phyloP scores from a whole-genome alignment of 2,329 filamentous ascomycete species.

The Colletotrichum coccodes region DNA sequence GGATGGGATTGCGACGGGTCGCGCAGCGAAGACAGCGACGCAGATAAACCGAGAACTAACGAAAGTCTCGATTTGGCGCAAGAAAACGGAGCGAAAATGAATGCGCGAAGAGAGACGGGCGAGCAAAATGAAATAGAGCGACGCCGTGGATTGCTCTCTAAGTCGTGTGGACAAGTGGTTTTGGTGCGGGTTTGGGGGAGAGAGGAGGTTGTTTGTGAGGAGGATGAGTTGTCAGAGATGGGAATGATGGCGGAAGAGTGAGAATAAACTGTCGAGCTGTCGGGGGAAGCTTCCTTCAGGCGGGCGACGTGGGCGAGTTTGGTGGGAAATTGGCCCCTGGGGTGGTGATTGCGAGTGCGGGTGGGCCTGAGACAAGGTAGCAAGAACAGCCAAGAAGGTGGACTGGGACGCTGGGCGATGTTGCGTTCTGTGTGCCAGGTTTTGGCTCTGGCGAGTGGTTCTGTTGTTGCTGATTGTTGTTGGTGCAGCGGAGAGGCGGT shows the following conservation, averaged over 20 bases:
- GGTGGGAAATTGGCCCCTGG: conserved; percentile 33
- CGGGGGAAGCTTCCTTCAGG: conserved; percentile 22
- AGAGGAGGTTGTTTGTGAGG: conserved; percentile 33
- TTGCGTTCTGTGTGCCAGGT: not conserved
- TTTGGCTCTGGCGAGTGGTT: not conserved
- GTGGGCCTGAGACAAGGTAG: conserved; percentile 21
- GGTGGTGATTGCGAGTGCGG: conserved; percentile 30
- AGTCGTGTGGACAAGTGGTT: conserved; percentile 37
- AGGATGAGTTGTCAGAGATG: conserved; percentile 31
- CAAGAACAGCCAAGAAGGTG: not conserved
- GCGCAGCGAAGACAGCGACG: conserved; percentile 33
- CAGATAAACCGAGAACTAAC: conserved; percentile 57
- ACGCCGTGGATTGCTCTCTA: conserved; percentile 32
- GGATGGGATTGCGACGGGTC: conserved; percentile 31
- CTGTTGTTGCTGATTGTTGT: conserved; percentile 11
- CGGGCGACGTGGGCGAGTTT: conserved; percentile 28
- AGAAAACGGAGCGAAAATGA: conserved; percentile 35
- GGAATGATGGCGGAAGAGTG: conserved; percentile 28
- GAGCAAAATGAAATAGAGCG: conserved; percentile 25
- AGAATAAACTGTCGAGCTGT: conserved; percentile 25
- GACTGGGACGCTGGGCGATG: not conserved
- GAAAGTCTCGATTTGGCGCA: conserved; percentile 53
- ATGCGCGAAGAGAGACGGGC: conserved; percentile 35
- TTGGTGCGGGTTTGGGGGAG: conserved; percentile 27
- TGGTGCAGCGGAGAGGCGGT: not conserved